phyloP scores from a whole-genome alignment of 2,329 filamentous ascomycete genomes.

The Epichloe festucae region DNA sequence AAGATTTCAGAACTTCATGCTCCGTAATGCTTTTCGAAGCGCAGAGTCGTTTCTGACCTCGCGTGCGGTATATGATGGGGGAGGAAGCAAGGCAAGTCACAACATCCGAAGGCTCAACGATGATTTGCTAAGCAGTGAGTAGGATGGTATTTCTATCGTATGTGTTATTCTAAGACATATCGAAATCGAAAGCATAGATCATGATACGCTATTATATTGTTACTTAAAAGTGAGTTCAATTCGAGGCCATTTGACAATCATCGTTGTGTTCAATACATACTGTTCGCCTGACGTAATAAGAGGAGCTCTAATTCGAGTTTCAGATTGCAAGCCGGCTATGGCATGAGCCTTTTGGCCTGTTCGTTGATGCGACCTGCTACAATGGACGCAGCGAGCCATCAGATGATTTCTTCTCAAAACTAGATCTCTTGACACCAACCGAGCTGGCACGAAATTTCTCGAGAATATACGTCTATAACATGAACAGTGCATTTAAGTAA shows the following conservation, averaged over 20 bases:
- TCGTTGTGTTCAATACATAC: background rate
- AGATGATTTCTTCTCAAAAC: slow-evolving; percentile 50
- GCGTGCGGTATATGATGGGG: slow-evolving; percentile 58
- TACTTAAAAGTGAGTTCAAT: slow-evolving; percentile 44
- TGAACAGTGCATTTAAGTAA: slow-evolving; percentile 56
- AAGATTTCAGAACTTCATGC: slow-evolving; percentile 60
- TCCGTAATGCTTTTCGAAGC: slow-evolving; percentile 52
- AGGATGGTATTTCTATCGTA: slow-evolving; percentile 56
- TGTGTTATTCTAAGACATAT: slow-evolving; percentile 57
- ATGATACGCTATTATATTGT: slow-evolving; percentile 52
- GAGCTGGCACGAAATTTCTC: slow-evolving; percentile 47
- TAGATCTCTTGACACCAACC: slow-evolving; percentile 48
- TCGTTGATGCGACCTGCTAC: slow-evolving; percentile 59
- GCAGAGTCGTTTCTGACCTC: slow-evolving; percentile 52
- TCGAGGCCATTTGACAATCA: background rate
- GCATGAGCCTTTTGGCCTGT: slow-evolving; percentile 54
- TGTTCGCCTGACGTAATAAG: background rate
- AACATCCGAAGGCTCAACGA: background rate
- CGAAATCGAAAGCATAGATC: slow-evolving; percentile 51
- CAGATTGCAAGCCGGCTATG: slow-evolving; percentile 57
- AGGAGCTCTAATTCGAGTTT: background rate
- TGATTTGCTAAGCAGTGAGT: slow-evolving; percentile 1
- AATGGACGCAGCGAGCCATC: slow-evolving; percentile 53
- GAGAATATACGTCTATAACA: slow-evolving; percentile 57
- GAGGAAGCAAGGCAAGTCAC: slow-evolving; percentile 46